Evolutionary conservation across 495 filamentous ascomycete species (phyloP).

Genomic region (Penicillium turbatum): DNA sequence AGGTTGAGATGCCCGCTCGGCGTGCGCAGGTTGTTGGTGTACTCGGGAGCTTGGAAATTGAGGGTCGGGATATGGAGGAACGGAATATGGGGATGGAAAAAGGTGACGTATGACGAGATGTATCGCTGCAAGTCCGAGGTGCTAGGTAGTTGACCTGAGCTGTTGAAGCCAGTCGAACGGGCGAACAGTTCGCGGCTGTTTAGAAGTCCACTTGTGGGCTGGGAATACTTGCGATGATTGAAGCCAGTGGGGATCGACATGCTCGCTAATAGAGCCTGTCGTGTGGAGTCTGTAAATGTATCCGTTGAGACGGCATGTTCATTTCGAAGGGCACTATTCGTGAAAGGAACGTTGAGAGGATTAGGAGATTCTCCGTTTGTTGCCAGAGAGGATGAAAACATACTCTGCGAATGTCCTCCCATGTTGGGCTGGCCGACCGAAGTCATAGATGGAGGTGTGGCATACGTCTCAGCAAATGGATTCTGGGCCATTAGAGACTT

Average conservation of each 20-base stretch:
- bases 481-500: constrained; percentile 48
- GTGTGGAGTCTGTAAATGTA: constrained; percentile 90
- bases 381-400: constrained; percentile 55
- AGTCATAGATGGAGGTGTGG: constrained; percentile 63
- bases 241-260: constrained; percentile 73
- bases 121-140: constrained; percentile 92
- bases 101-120: constrained; percentile 85
- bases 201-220: constrained; percentile 53
- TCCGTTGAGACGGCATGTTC: constrained; percentile 64
- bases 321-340: constrained; percentile 54
- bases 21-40: constrained; percentile 54
- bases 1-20: constrained; percentile 50
- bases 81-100: constrained; percentile 92
- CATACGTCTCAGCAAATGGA: constrained; percentile 43
- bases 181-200: constrained; percentile 41
- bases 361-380: constrained; percentile 53
- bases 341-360: constrained; percentile 49
- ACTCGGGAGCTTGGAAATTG: constrained; percentile 77
- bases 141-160: constrained; percentile 64
- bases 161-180: constrained; percentile 46
- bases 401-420: constrained; percentile 51
- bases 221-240: constrained; percentile 73
- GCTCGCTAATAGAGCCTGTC: constrained; percentile 77
- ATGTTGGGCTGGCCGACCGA: constrained; percentile 47
- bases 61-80: constrained; percentile 92